Evolutionary conservation across 345 rosid genomes (phyloP).

Genomic region (Mangifera indica): DNA sequence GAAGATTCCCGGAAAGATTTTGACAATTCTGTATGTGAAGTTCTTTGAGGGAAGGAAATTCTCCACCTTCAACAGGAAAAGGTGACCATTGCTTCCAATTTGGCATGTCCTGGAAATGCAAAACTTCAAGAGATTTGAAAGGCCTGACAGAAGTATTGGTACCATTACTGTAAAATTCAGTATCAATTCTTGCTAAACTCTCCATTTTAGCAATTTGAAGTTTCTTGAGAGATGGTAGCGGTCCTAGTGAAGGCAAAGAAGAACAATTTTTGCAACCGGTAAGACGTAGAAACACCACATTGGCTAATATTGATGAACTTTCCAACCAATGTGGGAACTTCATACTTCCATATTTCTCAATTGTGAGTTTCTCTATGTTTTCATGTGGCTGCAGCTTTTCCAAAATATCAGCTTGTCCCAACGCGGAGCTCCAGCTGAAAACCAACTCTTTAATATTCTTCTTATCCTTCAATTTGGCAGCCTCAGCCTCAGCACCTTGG

Average conservation of each 20-base stretch:
- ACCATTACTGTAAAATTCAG: no score
- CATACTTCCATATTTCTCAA: slow-evolving; percentile 32
- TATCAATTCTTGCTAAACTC: slow-evolving; percentile 27
- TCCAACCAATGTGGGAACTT: slow-evolving; percentile 40
- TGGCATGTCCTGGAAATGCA: slow-evolving; percentile 28
- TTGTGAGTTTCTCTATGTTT: slow-evolving; percentile 28
- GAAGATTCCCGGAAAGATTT: slow-evolving; percentile 22
- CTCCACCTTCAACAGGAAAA: slow-evolving; percentile 15
- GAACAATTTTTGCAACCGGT: slow-evolving; percentile 33
- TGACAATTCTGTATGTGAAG: slow-evolving; percentile 35
- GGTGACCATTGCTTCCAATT: slow-evolving; percentile 35
- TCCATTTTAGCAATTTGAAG: slow-evolving; percentile 33
- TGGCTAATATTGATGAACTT: slow-evolving; percentile 26
- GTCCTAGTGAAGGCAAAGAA: slow-evolving; percentile 42
- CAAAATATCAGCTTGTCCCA: slow-evolving; percentile 26
- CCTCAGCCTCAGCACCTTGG: slow-evolving; percentile 32
- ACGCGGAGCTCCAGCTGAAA: slow-evolving; percentile 25
- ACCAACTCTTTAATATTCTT: slow-evolving; percentile 31
- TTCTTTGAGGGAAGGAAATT: slow-evolving; percentile 38
- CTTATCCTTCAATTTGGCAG: slow-evolving; percentile 30
- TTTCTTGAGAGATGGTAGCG: slow-evolving; percentile 36
- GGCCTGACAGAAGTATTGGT: slow-evolving; percentile 21
- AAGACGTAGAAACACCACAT: slow-evolving; percentile 22
- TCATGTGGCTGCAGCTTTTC: slow-evolving; percentile 35
- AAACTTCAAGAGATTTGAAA: slow-evolving; percentile 32